Percentiles rank a stretch among this genome's conserved stretches.
Evolutionary conservation across 345 rosid genomes (phyloP).

Genomic region (Aquilaria yunnanensis): DNA sequence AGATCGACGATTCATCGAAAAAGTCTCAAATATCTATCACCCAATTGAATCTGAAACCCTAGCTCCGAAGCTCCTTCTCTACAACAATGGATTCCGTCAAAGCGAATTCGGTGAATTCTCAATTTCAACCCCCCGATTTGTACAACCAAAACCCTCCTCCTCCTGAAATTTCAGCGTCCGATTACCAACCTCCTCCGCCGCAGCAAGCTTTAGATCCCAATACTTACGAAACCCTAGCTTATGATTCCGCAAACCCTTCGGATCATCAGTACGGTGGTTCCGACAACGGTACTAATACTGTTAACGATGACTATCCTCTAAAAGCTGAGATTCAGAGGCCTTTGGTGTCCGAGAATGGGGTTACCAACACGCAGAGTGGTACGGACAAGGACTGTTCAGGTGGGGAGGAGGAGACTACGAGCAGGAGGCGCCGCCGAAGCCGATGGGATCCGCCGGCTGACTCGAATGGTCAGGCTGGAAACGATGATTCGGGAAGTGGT

Average conservation of each 20-base stretch:
- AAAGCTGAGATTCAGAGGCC: slow-evolving; percentile 32
- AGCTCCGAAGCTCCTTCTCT: neutral
- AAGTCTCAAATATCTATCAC: too few species aligned
- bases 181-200: slow-evolving; percentile 12
- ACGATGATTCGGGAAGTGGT: slow-evolving; percentile 42
- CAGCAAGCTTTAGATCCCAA: slow-evolving; percentile 14
- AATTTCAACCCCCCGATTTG: slow-evolving; percentile 7
- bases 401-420: slow-evolving; percentile 84
- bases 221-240: slow-evolving; percentile 1
- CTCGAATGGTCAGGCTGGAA: slow-evolving; percentile 20
- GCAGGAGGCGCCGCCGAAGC: slow-evolving; percentile 76
- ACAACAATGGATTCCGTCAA: slow-evolving; percentile 32
- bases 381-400: slow-evolving; percentile 56
- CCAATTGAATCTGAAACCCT: neutral
- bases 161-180: slow-evolving; percentile 13
- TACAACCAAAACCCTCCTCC: slow-evolving; percentile 14
- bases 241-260: neutral
- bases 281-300: neutral
- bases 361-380: slow-evolving; percentile 52
- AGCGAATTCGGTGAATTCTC: slow-evolving; percentile 20
- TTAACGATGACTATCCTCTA: slow-evolving; percentile 6
- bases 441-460: slow-evolving; percentile 76
- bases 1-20: too few species aligned
- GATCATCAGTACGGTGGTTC: slow-evolving; percentile 4
- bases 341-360: slow-evolving; percentile 54